Evolutionary conservation across 1,284 basidiomycete genomes (phyloP), one percentile per base, ranked within the genome.

Genomic region (Ustilago esculenta): DNA sequence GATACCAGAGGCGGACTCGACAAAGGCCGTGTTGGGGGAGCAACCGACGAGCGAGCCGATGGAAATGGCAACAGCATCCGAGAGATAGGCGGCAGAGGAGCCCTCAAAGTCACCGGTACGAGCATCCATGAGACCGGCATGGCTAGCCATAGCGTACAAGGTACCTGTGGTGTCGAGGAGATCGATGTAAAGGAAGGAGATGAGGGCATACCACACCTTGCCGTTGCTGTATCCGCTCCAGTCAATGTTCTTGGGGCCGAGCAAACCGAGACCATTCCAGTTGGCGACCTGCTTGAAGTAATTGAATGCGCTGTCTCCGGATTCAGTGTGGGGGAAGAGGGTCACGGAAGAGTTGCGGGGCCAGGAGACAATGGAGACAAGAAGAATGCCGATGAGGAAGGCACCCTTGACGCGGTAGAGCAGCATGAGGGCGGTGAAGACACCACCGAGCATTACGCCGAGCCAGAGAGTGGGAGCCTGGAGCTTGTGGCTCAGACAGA

Each of bases 341-440:
- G 92, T 94, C 72, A 94, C 89, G 2, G 87, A 35, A 0, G 91
- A 91, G 3, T 87, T 85, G 18, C 92, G 88, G 0, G 92, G 92
- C 92, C 92, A 94, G 0, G 90, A 92, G 73, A 92, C 88, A 81
- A 93, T 87, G 11, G 91, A 88, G n/a, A 90, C 91, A 58, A 94
- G 84, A 83, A 92, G 85, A 75, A 94, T 93, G 54, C 77, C 83
- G 68, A 92, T 88, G 33, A 92, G 87, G 75, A 92, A 89, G 6
- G 91, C 90, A 50, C 92, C 92, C 73, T 90, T 90, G 77, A 94
- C 86, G 54, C 91, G 90, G 84, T 92, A 94, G 69, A 94, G 85
- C 86, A 94, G 89, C 73, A 94, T 83, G 27, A 81, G 66, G 15
- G 67, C 73, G 15, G 75, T 81, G 23, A 81, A 50, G 68, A 94